Conservation (phyloP, 371 early-diverging fungal species). For the Vittaforma corneae region DNA sequence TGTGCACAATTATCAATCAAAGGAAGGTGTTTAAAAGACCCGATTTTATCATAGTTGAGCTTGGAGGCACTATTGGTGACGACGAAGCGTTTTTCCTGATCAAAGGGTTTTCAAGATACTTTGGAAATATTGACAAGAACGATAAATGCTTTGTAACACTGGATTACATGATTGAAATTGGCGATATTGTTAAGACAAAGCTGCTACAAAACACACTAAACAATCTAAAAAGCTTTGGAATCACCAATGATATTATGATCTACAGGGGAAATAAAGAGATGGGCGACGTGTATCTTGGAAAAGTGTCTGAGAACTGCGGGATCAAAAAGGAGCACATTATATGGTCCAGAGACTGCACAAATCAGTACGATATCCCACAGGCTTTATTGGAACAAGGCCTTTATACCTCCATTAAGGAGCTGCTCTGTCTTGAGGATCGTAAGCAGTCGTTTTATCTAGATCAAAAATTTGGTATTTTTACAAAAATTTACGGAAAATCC, state of each 20-base stretch:
- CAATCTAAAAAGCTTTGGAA: conserved; percentile 80
- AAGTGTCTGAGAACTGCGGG: conserved; percentile 93
- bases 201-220: conserved; percentile 87
- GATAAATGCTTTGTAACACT: conserved; percentile 91
- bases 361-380: conserved; percentile 86
- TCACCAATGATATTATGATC: conserved; percentile 87
- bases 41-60: conserved; percentile 91
- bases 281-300: conserved; percentile 68
- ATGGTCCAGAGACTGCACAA: conserved; percentile 80
- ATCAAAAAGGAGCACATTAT: conserved; percentile 76
- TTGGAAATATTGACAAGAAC: conserved; percentile 85
- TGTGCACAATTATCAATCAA: conserved; percentile 63
- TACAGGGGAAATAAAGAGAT: conserved; percentile 74
- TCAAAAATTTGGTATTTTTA: too few relatives aligned
- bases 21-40: conserved; percentile 60
- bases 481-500: too few relatives aligned
- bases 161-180: conserved; percentile 85
- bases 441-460: too few relatives aligned
- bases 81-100: conserved; percentile 93
- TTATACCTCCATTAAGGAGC: conserved; percentile 65
- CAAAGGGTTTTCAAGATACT: conserved; percentile 95
- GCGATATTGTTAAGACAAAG: conserved; percentile 96
- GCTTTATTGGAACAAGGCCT: conserved; percentile 73
- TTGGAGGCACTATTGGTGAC: conserved; percentile 96
- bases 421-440: too few relatives aligned